Conservation (phyloP, 2,329 filamentous ascomycete species). For the Neopestalotiopsis sp. region DNA sequence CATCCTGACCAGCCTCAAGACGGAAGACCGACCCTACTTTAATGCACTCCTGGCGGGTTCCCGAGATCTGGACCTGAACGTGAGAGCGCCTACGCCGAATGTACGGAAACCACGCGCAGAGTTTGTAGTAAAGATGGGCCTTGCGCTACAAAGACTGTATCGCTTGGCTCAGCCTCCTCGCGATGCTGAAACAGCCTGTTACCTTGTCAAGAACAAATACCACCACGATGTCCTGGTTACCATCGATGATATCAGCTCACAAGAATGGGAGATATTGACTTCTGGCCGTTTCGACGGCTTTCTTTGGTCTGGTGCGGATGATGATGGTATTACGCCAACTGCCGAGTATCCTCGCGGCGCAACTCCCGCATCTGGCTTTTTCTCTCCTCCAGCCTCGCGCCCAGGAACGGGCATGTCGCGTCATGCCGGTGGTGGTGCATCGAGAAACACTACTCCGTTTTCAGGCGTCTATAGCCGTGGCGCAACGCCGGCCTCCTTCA, state of each 20-base stretch:
- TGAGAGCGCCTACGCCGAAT: conserved; percentile 70
- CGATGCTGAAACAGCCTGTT: conserved; percentile 85
- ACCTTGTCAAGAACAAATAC: conserved; percentile 79
- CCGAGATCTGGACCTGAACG: conserved; percentile 58
- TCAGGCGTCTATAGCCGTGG: conserved; percentile 58
- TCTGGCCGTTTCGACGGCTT: conserved; percentile 96
- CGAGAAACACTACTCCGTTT: conserved; percentile 53
- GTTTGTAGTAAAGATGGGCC: conserved; percentile 74
- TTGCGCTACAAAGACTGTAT: conserved; percentile 85
- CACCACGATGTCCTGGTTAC: conserved; percentile 89
- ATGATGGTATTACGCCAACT: conserved; percentile 45
- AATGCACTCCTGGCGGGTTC: conserved; percentile 75
- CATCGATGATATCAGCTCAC: conserved; percentile 82
- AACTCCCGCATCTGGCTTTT: conserved; percentile 58
- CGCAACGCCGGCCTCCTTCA: conserved; percentile 57
- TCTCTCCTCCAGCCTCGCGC: conserved; percentile 45
- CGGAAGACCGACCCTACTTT: conserved; percentile 79
- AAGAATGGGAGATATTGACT: conserved; percentile 96
- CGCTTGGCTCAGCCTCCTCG: conserved; percentile 74
- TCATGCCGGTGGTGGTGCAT: conserved; percentile 44
- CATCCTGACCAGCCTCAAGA: conserved; percentile 84
- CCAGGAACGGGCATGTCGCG: conserved; percentile 44
- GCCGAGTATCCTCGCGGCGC: conserved; percentile 53
- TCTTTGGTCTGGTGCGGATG: conserved; percentile 88
- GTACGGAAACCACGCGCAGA: conserved; percentile 69